Conservation (phyloP, 2,329 filamentous ascomycete species). For the Sclerotinia trifoliorum region DNA sequence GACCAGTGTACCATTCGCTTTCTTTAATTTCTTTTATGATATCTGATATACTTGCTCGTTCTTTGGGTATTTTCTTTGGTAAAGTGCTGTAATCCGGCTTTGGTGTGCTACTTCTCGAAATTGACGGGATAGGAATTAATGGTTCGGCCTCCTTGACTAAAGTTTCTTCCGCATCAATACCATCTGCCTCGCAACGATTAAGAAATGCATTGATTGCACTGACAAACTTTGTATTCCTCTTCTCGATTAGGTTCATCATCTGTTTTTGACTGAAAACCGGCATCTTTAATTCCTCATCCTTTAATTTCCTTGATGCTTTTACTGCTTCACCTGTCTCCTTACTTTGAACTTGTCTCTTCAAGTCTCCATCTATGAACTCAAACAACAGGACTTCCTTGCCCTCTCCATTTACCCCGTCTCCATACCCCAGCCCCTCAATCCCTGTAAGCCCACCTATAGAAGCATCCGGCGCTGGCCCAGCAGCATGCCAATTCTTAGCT, state of each 20-base stretch:
- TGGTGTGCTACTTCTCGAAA: constrained; percentile 42
- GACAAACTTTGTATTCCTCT: constrained; percentile 79
- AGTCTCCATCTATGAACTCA: constrained; percentile 87
- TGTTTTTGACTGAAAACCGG: constrained; percentile 91
- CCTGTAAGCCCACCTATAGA: constrained; percentile 58
- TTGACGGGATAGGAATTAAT: constrained; percentile 62
- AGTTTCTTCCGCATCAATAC: constrained; percentile 64
- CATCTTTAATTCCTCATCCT: constrained; percentile 82
- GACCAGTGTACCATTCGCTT: constrained; percentile 82
- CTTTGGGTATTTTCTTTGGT: constrained; percentile 72
- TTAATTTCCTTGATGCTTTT: constrained; percentile 64
- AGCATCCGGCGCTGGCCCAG: constrained; percentile 52
- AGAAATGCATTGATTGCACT: constrained; percentile 76
- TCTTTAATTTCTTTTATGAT: constrained; percentile 82
- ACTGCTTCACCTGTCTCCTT: constrained; percentile 71
- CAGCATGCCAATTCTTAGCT: constrained; percentile 51
- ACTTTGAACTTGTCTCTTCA: constrained; percentile 75
- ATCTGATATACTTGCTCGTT: constrained; percentile 76
- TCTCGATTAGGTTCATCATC: constrained; percentile 85
- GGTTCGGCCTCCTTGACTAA: constrained; percentile 58
- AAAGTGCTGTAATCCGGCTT: constrained; percentile 47
- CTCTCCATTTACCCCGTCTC: constrained; percentile 41
- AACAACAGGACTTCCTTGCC: constrained; percentile 77
- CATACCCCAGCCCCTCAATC: constrained; percentile 43
- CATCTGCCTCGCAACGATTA: constrained; percentile 65